Evolutionary conservation across 768 basidiomycete species (phyloP).

Genomic region (Leccinellum luteum): DNA sequence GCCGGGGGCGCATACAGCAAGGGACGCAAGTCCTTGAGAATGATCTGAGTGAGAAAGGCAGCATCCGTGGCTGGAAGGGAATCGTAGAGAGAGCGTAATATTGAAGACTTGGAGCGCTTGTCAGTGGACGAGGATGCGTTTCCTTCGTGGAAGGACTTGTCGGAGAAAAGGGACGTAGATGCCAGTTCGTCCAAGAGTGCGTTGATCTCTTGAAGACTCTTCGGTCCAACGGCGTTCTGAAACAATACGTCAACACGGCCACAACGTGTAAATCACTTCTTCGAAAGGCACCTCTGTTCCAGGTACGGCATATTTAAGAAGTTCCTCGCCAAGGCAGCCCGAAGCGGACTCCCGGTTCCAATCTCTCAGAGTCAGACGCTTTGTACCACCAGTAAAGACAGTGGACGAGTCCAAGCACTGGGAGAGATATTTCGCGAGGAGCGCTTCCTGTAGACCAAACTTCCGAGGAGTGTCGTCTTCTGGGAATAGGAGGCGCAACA

Average conservation of each 20-base stretch:
- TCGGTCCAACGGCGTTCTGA: constrained; percentile 27
- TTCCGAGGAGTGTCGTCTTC: constrained; percentile 70
- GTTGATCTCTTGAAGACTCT: constrained; percentile 53
- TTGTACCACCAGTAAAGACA: constrained; percentile 24
- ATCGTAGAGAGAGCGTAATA: constrained; percentile 59
- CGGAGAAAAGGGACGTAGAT: constrained; percentile 58
- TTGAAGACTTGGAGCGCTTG: constrained; percentile 31
- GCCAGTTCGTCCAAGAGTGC: constrained; percentile 73
- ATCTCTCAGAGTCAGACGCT: constrained; percentile 31
- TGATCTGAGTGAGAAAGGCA: constrained; percentile 76
- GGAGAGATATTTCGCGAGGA: constrained; percentile 50
- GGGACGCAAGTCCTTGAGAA: constrained; percentile 83
- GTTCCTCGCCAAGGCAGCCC: constrained; percentile 72
- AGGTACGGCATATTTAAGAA: constrained; percentile 42
- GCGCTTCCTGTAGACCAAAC: constrained; percentile 71
- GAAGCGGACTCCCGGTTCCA: constrained; percentile 44
- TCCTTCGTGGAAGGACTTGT: constrained; percentile 40
- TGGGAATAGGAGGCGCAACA: constrained; percentile 82
- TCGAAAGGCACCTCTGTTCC: constrained; percentile 31
- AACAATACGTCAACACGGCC: constrained; percentile 8
- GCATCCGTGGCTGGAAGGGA: constrained; percentile 61
- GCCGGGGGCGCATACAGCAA: constrained; percentile 66
- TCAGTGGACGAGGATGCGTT: constrained; percentile 27
- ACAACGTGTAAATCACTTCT: background rate
- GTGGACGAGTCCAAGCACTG: constrained; percentile 44